These are phyloP conservation scores for Bipolaris cookei DNA, from an alignment of 2,329 filamentous ascomycete species.

Conservation along the genomic window DNA sequence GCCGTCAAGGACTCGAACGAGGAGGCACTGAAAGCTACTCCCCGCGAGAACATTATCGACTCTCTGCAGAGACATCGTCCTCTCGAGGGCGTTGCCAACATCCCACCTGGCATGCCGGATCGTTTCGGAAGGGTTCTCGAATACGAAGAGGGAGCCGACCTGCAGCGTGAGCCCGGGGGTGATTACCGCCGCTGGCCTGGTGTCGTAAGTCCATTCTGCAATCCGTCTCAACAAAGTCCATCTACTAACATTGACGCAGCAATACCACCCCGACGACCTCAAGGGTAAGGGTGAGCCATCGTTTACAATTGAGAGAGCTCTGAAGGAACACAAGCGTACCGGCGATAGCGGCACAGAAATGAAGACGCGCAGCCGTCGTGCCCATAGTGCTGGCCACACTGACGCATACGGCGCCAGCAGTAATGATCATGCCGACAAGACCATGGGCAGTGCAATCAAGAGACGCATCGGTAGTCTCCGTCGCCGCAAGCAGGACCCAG, in stretches of 20 bases:
- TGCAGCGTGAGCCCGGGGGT: constrained; percentile 83
- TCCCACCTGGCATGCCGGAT: constrained; percentile 77
- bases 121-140: constrained; percentile 71
- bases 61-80: constrained; percentile 75
- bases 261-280: constrained; percentile 76
- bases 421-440: constrained; percentile 48
- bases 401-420: constrained; percentile 39
- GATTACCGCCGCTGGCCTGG: constrained; percentile 78
- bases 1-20: constrained; percentile 75
- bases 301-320: constrained; percentile 71
- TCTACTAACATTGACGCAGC: constrained; percentile 31
- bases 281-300: constrained; percentile 84
- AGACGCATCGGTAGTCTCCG: constrained; percentile 56
- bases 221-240: background rate
- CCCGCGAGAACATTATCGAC: constrained; percentile 76
- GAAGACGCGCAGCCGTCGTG: constrained; percentile 46
- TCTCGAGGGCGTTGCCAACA: constrained; percentile 76
- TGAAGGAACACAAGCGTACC: constrained; percentile 64
- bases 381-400: constrained; percentile 46
- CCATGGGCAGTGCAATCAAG: constrained; percentile 51
- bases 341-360: constrained; percentile 54
- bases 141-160: constrained; percentile 85
- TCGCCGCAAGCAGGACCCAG: constrained; percentile 41
- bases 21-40: constrained; percentile 81
- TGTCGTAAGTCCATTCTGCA: constrained; percentile 64